Percentiles rank a stretch among this genome's conserved stretches.
These are phyloP conservation scores for Apiospora malaysiana DNA, from an alignment of 2,329 filamentous ascomycete genomes.

Conservation along the genomic window DNA sequence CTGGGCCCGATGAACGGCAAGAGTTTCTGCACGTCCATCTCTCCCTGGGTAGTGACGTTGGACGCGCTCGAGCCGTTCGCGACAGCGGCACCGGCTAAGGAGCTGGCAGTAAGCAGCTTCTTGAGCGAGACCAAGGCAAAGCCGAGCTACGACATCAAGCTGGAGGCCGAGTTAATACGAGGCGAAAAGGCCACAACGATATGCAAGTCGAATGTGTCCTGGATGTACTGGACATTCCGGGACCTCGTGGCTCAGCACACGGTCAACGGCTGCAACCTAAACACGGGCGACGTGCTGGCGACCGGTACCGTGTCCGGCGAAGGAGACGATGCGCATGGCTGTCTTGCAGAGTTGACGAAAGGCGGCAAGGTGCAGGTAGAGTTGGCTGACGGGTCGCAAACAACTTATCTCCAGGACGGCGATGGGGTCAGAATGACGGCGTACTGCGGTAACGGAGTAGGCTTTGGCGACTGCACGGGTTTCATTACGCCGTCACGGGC, in stretches of 20 bases:
- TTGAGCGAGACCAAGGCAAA: slow-evolving; percentile 42
- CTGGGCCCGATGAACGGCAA: slow-evolving; percentile 68
- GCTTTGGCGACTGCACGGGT: slow-evolving; percentile 44
- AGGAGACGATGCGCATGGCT: slow-evolving; percentile 43
- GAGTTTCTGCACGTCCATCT: slow-evolving; percentile 63
- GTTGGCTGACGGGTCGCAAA: slow-evolving; percentile 38
- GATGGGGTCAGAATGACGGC: slow-evolving; percentile 45
- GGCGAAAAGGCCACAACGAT: slow-evolving; percentile 33
- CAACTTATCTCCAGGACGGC: slow-evolving; percentile 46
- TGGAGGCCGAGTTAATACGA: slow-evolving; percentile 28
- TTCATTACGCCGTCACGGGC: slow-evolving; percentile 30
- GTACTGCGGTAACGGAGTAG: slow-evolving; percentile 49
- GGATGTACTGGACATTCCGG: slow-evolving; percentile 47
- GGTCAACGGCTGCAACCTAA: slow-evolving; percentile 43
- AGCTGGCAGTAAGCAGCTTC: slow-evolving; percentile 37
- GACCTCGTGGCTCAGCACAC: slow-evolving; percentile 46
- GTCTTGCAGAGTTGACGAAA: slow-evolving; percentile 47
- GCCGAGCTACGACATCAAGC: slow-evolving; percentile 42
- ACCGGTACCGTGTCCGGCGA: slow-evolving; percentile 49
- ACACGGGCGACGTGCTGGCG: slow-evolving; percentile 48
- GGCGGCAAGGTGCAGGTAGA: slow-evolving; percentile 41
- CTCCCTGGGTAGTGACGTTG: slow-evolving; percentile 66
- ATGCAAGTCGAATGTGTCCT: slow-evolving; percentile 38
- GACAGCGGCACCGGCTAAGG: slow-evolving; percentile 40
- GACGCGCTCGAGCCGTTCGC: slow-evolving; percentile 67